phyloP scores from a whole-genome alignment of 2,329 filamentous ascomycete genomes.

The Aspergillus versicolor region DNA sequence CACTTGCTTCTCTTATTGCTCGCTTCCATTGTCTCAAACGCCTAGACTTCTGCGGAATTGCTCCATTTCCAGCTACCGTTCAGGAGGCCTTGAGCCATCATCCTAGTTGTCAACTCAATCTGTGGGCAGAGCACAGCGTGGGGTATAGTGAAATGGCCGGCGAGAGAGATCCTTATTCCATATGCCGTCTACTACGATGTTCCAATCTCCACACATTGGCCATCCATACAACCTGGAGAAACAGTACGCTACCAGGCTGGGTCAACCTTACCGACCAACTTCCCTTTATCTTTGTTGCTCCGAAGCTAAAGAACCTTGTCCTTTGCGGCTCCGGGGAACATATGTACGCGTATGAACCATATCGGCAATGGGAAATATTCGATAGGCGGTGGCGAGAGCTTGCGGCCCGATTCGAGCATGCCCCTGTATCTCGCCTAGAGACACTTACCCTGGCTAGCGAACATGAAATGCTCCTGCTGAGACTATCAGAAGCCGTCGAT shows the following conservation, averaged over 20 bases:
- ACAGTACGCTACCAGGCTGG: not conserved
- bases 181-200: no score
- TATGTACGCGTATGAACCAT: no score
- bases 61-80: not conserved
- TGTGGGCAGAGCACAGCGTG: slow-evolving; percentile 3
- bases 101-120: not conserved
- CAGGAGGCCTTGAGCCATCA: slow-evolving; percentile 1
- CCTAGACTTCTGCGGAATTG: not conserved
- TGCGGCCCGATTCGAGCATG: not conserved
- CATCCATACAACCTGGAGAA: not conserved
- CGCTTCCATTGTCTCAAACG: not conserved
- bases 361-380: not conserved
- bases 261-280: not conserved
- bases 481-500: not conserved
- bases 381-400: not conserved
- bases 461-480: not conserved
- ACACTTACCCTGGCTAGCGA: not conserved
- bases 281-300: not conserved
- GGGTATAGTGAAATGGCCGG: not conserved
- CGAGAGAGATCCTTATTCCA: not conserved
- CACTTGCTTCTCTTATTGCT: not conserved
- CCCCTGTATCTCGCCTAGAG: not conserved
- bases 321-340: not conserved
- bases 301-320: slow-evolving; percentile 3
- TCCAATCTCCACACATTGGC: not conserved